Evolutionary conservation across 2,329 filamentous ascomycete species (phyloP).

Genomic region (Neonectria magnoliae): DNA sequence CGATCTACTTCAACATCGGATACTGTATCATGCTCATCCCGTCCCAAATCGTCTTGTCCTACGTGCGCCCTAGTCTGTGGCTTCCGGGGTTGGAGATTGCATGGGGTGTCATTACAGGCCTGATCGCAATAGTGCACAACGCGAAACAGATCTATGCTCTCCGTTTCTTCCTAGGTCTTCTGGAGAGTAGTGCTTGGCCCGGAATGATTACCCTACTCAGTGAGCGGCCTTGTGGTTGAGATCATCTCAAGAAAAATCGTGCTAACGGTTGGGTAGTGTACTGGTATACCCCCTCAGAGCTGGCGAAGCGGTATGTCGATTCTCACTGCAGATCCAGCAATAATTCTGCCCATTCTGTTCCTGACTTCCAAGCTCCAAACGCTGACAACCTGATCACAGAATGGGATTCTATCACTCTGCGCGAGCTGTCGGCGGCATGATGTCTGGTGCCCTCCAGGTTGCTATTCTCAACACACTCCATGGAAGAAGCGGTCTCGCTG

Average conservation of each 20-base stretch:
- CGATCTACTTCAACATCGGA: slow-evolving; percentile 65
- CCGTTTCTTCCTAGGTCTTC: slow-evolving; percentile 53
- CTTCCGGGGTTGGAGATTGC: slow-evolving; percentile 48
- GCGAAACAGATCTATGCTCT: slow-evolving; percentile 49
- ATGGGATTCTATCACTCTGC: slow-evolving; percentile 55
- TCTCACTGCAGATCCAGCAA: not conserved
- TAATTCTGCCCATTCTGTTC: not conserved
- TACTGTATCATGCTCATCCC: slow-evolving; percentile 61
- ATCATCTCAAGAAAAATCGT: too few relatives aligned
- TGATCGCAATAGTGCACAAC: slow-evolving; percentile 48
- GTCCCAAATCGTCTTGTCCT: slow-evolving; percentile 51
- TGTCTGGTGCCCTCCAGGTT: slow-evolving; percentile 56
- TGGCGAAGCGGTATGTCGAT: slow-evolving; percentile 18
- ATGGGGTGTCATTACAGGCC: slow-evolving; percentile 40
- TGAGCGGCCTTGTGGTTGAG: not conserved
- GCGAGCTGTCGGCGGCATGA: slow-evolving; percentile 53
- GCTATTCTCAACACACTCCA: slow-evolving; percentile 53
- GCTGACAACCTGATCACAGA: slow-evolving; percentile 18
- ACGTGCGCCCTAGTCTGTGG: slow-evolving; percentile 50
- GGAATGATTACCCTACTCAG: slow-evolving; percentile 50
- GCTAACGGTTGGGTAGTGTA: slow-evolving; percentile 10
- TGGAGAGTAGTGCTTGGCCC: slow-evolving; percentile 49
- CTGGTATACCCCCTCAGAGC: slow-evolving; percentile 26
- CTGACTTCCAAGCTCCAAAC: too few relatives aligned
- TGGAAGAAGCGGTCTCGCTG: slow-evolving; percentile 49